Evolutionary conservation across 2,329 filamentous ascomycete species (phyloP), one percentile per base, ranked within the genome.

Genomic region (Trichoderma semiorbis): DNA sequence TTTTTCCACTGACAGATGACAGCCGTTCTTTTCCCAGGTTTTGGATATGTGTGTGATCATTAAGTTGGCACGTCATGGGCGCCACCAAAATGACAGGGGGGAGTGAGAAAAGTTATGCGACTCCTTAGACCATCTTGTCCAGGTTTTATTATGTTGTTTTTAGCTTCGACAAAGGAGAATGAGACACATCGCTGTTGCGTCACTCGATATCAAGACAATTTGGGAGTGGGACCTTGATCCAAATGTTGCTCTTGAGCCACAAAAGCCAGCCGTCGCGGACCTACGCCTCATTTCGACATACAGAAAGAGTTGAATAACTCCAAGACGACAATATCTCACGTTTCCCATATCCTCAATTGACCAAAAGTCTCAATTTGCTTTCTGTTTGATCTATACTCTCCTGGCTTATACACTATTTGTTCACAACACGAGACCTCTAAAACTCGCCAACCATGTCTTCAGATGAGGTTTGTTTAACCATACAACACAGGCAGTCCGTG

Each of bases 171-270:
- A 34, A 39, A 50, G 18, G 18, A 26, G 1, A n/a, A 50, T 5
- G 18, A 39, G 12, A 61, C 66, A 69, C 66, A 69, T 69, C 28
- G 66, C 66, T 50, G 66, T 69, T 69, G 66, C 66, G 66, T 69
- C 66, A 69, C 66, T 69, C 55, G 4, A 50, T 61, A 69, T 34
- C 55, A 34, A 60, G 28, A 5, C 7, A 50, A 50, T 26, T 5
- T 2, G 10, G 36, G 7, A n/a, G 66, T 60, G 36, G 66, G 28
- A 61, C 66, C 66, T 47, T 60, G 66, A 69, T 61, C 55, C 39
- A 50, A 69, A 69, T 61, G 36, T 60, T 69, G 28, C 30, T 30
- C 66, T n/a, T 50, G 66, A 61, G 66, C 66, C 66, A 69, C 66
- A 69, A 69, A 69, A 69, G 66, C 66, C 36, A 61, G 66, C 66